Conservation (phyloP, 441 rosid species). For the Corymbia citriodora region DNA sequence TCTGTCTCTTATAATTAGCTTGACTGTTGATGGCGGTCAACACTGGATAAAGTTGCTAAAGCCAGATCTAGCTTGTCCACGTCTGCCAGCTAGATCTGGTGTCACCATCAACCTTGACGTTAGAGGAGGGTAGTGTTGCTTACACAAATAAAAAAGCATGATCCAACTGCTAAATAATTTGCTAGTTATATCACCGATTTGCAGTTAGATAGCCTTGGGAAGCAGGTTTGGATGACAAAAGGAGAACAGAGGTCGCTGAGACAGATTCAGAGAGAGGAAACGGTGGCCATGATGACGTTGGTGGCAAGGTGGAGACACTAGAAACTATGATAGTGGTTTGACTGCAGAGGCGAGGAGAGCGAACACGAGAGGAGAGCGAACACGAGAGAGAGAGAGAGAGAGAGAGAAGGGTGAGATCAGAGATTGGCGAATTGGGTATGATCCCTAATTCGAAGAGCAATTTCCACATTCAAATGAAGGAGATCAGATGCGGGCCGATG, state of each 20-base stretch:
- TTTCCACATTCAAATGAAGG: neutral
- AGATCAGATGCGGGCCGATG: neutral
- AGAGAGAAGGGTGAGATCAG: neutral
- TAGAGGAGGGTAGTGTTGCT: neutral
- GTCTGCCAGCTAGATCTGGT: neutral
- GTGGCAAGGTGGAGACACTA: neutral
- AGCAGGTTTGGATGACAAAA: neutral
- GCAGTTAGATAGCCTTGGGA: neutral
- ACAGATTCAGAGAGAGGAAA: neutral
- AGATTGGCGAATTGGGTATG: neutral
- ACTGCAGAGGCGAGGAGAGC: neutral
- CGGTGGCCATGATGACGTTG: neutral
- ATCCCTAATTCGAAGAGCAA: neutral
- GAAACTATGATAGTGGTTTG: neutral
- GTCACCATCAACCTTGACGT: neutral
- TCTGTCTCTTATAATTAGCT: neutral
- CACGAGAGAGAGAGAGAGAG: neutral
- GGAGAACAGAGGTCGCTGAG: neutral
- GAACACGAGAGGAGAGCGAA: neutral
- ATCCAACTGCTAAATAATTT: neutral
- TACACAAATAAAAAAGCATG: neutral
- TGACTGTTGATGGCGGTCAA: neutral
- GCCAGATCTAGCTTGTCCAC: neutral
- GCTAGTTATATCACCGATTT: neutral
- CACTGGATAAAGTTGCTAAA: neutral